Evolutionary conservation across 176 grass and related monocot genomes (phyloP).

Genomic region (Cenchrus fungigraminus): DNA sequence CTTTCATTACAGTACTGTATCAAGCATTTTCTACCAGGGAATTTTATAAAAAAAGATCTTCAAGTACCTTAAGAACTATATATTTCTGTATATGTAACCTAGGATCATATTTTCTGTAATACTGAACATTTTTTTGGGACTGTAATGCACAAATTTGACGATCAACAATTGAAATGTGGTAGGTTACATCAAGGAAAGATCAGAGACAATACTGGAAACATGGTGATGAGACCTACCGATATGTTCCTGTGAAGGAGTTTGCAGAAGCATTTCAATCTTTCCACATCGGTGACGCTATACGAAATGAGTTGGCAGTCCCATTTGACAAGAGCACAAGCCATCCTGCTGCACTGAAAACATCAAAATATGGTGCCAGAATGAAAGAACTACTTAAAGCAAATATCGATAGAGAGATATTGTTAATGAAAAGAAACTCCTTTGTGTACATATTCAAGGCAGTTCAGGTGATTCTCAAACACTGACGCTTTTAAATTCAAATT

Average conservation of each 20-base stretch:
- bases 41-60: neutral
- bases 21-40: neutral
- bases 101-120: no score
- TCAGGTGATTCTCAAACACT: slow-evolving; percentile 47
- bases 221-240: slow-evolving; percentile 61
- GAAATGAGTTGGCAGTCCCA: slow-evolving; percentile 55
- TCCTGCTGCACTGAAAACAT: slow-evolving; percentile 62
- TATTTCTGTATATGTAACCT: no score
- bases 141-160: neutral
- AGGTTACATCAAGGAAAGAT: slow-evolving; percentile 90
- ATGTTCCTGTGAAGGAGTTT: slow-evolving; percentile 68
- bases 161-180: slow-evolving; percentile 11
- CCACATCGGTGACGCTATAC: slow-evolving; percentile 53
- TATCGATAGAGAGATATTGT: slow-evolving; percentile 62
- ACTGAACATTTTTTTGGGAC: no score
- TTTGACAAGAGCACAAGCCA: slow-evolving; percentile 71
- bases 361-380: slow-evolving; percentile 63
- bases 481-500: neutral
- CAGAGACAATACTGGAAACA: slow-evolving; percentile 79
- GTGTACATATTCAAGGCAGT: slow-evolving; percentile 67
- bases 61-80: no score
- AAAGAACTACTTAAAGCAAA: slow-evolving; percentile 76
- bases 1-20: neutral
- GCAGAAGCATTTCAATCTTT: slow-evolving; percentile 74
- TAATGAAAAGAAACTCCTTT: slow-evolving; percentile 83